Evolutionary conservation across 129 eudicot genomes (phyloP).

Genomic region (Deinandra increscens): DNA sequence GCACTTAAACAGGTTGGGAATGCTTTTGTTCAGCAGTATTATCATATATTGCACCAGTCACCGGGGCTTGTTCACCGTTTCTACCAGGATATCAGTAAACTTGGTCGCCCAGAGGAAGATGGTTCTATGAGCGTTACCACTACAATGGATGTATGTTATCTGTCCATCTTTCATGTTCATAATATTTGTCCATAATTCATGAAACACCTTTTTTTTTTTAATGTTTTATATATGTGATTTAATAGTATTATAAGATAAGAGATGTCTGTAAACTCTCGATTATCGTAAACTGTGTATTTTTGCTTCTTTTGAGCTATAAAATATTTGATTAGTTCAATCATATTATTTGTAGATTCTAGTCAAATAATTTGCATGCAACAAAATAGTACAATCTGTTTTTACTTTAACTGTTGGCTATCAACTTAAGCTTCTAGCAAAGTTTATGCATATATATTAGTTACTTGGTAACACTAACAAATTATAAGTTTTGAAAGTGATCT

Average conservation of each 20-base stretch:
- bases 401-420: background rate
- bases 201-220: background rate
- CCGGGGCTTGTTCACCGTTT: constrained; percentile 72
- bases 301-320: background rate
- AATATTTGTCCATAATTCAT: background rate
- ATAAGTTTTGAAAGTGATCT: constrained; percentile 1
- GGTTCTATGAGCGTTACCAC: constrained; percentile 66
- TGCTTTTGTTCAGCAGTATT: constrained; percentile 83
- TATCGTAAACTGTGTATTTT: background rate
- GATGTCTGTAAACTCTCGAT: background rate
- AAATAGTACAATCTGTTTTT: constrained; percentile 12
- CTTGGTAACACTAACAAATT: background rate
- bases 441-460: background rate
- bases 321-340: background rate
- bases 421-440: background rate
- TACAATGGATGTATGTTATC: constrained; percentile 62
- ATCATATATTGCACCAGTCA: constrained; percentile 76
- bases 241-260: background rate
- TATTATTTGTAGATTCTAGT: background rate
- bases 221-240: background rate
- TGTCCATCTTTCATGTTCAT: constrained; percentile 1
- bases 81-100: constrained; percentile 75
- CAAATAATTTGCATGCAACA: background rate
- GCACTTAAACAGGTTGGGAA: constrained; percentile 58
- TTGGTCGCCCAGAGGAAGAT: constrained; percentile 82